Base-by-base conservation (phyloP, 2,329 filamentous ascomycete genomes). In the Chrysosporium queenslandicum region DNA sequence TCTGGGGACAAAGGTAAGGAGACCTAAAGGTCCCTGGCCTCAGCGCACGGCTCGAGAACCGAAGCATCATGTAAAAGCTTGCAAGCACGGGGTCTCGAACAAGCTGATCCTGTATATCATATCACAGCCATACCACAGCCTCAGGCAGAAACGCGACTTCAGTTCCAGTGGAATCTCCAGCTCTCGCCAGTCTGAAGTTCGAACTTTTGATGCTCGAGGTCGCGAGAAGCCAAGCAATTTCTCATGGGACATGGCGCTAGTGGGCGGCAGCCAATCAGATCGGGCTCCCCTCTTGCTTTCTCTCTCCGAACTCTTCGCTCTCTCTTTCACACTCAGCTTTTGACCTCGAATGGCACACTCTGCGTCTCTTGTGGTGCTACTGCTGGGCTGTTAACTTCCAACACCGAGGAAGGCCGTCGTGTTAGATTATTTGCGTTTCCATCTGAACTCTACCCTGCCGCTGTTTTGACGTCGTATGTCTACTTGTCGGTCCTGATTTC, bases 41-140 rank as follows among this genome's bases (percentile, higher is more conserved):
- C 29, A 55, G 41, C 1, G 42, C 30, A 7, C 40, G 20, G 30
- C 47, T 51, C 20, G 55, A 51, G 25, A 43, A 48, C n/a, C 49
- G 50, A 43, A 56, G 50, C 55, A 56, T 56, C 8, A 39, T 50
- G n/a, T n/a, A 4, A 23, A 21, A 50, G 18, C n/a, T 23, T 23
- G 25, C 18, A n/a, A n/a, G 5, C 18, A 6, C 3, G 18, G 23
- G 11, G n/a, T 36, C 16, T 12, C n/a, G 21, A 42, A 25, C 9
- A 16, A 25, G 12, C n/a, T 45, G 41, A 20, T 30, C 25, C 12
- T 27, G 3, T 9, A 4, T 4, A 14, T 14, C 16, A 21, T 46
- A 34, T 46, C 42, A 9, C n/a, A 25, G 39, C 42, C n/a, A 46
- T 30, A 30, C 12, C 23, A 29, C 41, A 8, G 1, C 8, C n/a